Evolutionary conservation across 306 rosid species (phyloP).

Genomic region (Casuarina glauca): DNA sequence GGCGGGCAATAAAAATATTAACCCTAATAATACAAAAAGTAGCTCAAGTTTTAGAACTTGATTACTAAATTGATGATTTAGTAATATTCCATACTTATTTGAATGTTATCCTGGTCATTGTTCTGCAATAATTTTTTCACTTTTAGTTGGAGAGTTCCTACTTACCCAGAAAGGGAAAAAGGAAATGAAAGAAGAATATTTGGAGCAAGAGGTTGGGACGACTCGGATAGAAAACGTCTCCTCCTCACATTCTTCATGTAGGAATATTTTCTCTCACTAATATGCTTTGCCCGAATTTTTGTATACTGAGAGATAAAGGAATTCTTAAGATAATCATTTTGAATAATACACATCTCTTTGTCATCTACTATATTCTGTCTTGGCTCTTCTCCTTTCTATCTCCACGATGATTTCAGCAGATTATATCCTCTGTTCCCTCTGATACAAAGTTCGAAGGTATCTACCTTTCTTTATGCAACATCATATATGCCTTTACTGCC

Average conservation of each 20-base stretch:
- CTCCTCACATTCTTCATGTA: not conserved
- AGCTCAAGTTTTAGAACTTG: not conserved
- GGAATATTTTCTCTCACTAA: slow-evolving; percentile 30
- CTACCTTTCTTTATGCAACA: not conserved
- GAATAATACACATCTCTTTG: not conserved
- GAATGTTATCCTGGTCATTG: not conserved
- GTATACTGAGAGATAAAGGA: slow-evolving; percentile 27
- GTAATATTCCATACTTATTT: not conserved
- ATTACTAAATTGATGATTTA: not conserved
- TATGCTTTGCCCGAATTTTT: slow-evolving; percentile 8
- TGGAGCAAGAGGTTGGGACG: not conserved
- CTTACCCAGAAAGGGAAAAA: not conserved
- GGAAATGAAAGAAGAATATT: not conserved
- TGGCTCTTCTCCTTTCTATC: slow-evolving; percentile 27
- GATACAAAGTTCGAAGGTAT: slow-evolving; percentile 4
- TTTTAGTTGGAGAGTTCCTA: not conserved
- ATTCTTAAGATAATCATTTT: slow-evolving; percentile 22
- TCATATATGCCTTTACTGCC: slow-evolving; percentile 12
- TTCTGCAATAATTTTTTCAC: not conserved
- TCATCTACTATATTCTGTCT: not conserved
- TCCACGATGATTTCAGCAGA: slow-evolving; percentile 14
- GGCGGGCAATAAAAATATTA: not conserved
- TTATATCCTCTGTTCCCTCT: not conserved
- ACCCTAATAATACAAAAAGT: not conserved
- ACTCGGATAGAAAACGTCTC: not conserved